phyloP scores from a whole-genome alignment of 495 filamentous ascomycete species.

The Penicillium paxilli region DNA sequence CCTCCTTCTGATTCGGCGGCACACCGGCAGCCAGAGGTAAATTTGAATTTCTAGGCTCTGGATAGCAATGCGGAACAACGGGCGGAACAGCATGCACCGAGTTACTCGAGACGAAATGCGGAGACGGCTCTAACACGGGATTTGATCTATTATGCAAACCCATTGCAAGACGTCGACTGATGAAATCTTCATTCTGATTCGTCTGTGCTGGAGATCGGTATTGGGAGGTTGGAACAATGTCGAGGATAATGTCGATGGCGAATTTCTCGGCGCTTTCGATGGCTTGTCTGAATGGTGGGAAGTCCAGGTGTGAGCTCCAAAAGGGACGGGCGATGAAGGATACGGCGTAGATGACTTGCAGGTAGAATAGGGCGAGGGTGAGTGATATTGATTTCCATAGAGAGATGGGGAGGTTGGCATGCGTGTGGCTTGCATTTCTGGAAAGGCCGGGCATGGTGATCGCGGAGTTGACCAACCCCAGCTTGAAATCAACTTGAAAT shows the following conservation, averaged over 20 bases:
- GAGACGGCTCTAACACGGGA: background rate
- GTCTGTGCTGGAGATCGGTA: constrained; percentile 18
- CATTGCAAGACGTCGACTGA: background rate
- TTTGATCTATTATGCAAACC: background rate
- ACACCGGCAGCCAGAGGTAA: no score
- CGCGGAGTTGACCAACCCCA: background rate
- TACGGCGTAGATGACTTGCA: constrained; percentile 21
- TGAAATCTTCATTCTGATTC: background rate
- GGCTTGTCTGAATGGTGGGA: constrained; percentile 9
- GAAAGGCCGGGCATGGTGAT: constrained; percentile 7
- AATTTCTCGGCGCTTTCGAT: constrained; percentile 13
- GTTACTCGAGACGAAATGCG: background rate
- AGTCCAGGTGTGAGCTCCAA: constrained; percentile 6
- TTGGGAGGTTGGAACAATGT: constrained; percentile 9
- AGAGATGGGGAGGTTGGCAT: constrained; percentile 16
- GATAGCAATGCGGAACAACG: constrained; percentile 4
- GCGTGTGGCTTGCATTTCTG: background rate
- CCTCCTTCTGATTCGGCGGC: background rate
- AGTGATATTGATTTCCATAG: constrained; percentile 13
- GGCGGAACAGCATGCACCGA: background rate
- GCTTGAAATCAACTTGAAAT: background rate
- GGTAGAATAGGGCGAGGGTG: constrained; percentile 12
- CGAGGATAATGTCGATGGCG: constrained; percentile 12
- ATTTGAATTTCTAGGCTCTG: background rate
- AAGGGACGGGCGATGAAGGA: constrained; percentile 18